These are phyloP conservation scores for Metarhizium brunneum DNA, from an alignment of 2,329 filamentous ascomycete genomes.

Conservation along the genomic window DNA sequence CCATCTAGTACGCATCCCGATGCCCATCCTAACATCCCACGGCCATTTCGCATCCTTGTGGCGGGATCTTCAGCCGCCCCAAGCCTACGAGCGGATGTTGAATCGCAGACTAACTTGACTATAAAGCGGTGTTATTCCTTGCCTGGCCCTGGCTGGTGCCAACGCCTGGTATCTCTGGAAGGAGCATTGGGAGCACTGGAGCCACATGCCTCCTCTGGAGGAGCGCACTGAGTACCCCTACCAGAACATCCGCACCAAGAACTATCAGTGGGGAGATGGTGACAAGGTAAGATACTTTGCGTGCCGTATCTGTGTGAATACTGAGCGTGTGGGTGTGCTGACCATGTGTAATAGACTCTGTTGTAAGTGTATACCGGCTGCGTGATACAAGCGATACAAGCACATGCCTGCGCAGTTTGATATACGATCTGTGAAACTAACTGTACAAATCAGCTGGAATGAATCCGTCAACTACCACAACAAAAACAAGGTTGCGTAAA, in stretches of 20 bases:
- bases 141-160: slow-evolving; percentile 58
- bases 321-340: neutral
- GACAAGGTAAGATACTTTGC: slow-evolving; percentile 61
- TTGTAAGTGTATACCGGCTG: slow-evolving; percentile 21
- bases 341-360: slow-evolving; percentile 39
- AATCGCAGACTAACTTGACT: neutral
- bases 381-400: neutral
- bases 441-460: slow-evolving; percentile 64
- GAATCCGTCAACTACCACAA: slow-evolving; percentile 93
- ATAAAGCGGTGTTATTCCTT: slow-evolving; percentile 63
- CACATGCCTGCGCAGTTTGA: neutral
- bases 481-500: slow-evolving; percentile 61
- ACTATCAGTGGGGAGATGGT: slow-evolving; percentile 89
- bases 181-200: slow-evolving; percentile 96
- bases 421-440: neutral
- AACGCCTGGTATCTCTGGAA: slow-evolving; percentile 91
- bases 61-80: neutral
- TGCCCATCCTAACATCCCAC: neutral
- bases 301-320: neutral
- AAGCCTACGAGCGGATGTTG: slow-evolving; percentile 4
- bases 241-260: slow-evolving; percentile 96
- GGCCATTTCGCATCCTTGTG: neutral
- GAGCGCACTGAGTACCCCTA: slow-evolving; percentile 91
- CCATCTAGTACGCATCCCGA: slow-evolving; percentile 68
- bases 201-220: slow-evolving; percentile 75